Percentiles rank a stretch among this genome's conserved stretches.
Evolutionary conservation across 164 flowering plant genomes (phyloP).

Genomic region (Annona cherimola): DNA sequence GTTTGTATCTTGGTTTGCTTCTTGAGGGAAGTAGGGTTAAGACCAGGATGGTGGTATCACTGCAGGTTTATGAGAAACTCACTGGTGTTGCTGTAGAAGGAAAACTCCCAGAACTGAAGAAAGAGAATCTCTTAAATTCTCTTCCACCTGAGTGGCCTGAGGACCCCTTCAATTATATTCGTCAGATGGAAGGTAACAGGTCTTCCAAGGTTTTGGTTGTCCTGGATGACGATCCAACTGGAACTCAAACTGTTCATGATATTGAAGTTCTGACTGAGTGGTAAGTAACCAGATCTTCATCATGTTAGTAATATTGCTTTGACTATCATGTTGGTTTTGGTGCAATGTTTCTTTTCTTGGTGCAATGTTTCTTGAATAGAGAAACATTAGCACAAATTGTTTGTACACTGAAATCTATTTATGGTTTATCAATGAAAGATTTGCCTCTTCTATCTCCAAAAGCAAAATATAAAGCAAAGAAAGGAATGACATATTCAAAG

Average conservation of each 20-base stretch:
- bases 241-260: constrained; percentile 98
- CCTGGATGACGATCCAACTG: constrained; percentile 99
- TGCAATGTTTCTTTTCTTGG: neutral
- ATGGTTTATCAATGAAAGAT: neutral
- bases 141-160: constrained; percentile 90
- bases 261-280: constrained; percentile 96
- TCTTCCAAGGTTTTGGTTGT: constrained; percentile 70
- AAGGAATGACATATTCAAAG: neutral
- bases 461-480: too few species aligned
- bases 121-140: constrained; percentile 55
- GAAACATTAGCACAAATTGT: neutral
- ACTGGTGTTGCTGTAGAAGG: constrained; percentile 91
- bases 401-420: neutral
- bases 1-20: neutral
- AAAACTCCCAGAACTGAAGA: constrained; percentile 54
- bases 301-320: neutral
- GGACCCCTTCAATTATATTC: constrained; percentile 69
- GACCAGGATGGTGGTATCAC: constrained; percentile 10
- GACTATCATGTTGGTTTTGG: neutral
- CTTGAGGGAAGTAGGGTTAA: neutral
- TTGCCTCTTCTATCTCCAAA: neutral
- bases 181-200: constrained; percentile 29
- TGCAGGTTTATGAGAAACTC: constrained; percentile 87
- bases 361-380: neutral
- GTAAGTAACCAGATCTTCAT: constrained; percentile 31